These are phyloP conservation scores for Crucibulum laeve DNA, from an alignment of 768 basidiomycete species.

Conservation along the genomic window DNA sequence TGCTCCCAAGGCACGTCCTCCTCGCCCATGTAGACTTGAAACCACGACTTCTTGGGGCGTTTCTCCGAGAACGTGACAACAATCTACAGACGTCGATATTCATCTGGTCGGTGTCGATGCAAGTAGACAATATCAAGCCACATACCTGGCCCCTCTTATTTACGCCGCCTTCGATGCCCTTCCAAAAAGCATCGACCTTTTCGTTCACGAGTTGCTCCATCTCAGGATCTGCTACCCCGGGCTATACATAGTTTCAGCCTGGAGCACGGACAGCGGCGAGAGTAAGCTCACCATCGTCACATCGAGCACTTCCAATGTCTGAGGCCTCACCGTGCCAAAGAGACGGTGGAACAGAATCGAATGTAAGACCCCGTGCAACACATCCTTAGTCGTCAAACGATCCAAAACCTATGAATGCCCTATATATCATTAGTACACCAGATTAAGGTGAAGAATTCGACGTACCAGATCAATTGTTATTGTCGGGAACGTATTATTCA, in stretches of 20 bases:
- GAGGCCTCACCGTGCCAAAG: slow-evolving; percentile 75
- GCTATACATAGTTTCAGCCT: slow-evolving; percentile 36
- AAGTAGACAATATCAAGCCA: background rate
- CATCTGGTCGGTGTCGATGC: background rate
- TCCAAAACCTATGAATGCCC: slow-evolving; percentile 53
- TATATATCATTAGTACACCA: background rate
- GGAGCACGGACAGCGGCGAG: background rate
- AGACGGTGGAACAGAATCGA: slow-evolving; percentile 80
- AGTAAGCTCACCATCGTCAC: slow-evolving; percentile 66
- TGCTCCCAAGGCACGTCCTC: slow-evolving; percentile 88
- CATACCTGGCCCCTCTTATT: slow-evolving; percentile 69
- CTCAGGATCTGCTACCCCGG: slow-evolving; percentile 70
- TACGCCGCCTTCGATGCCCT: slow-evolving; percentile 58
- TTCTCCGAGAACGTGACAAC: slow-evolving; percentile 75
- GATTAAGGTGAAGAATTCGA: background rate
- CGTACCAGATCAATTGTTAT: slow-evolving; percentile 49
- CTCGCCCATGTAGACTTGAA: slow-evolving; percentile 63
- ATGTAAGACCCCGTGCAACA: slow-evolving; percentile 73
- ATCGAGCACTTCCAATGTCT: slow-evolving; percentile 75
- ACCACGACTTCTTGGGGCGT: slow-evolving; percentile 75
- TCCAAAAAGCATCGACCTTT: slow-evolving; percentile 79
- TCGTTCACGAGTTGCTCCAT: slow-evolving; percentile 70
- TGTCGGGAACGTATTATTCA: slow-evolving; percentile 34
- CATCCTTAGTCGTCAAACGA: slow-evolving; percentile 67
- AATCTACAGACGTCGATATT: slow-evolving; percentile 38